Evolutionary conservation across 805 yeast species (phyloP), one percentile per base, ranked within the genome.

Genomic region (Nakazawaea sp.): DNA sequence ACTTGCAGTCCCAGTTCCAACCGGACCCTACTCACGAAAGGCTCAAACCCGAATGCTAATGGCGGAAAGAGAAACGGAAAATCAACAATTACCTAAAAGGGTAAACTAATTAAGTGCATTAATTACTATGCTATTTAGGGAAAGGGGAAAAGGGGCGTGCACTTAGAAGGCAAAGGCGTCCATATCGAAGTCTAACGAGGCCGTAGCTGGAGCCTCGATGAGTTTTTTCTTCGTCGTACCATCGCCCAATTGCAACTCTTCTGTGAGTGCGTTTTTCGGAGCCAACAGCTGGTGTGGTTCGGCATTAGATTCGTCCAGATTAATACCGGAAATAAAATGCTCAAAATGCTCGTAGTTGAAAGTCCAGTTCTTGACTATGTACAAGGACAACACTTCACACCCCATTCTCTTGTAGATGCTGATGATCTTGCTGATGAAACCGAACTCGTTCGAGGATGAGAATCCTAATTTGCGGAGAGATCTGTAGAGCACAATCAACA

Each of bases 381-480:
- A 68, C 18, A 84, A 51, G 0, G 88, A 78, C 29, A 90, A 55
- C 42, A 78, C 73, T 49, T 89, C 95, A 59, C 97, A 89, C 0
- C 97, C 97, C 96, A 89, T 86, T 40, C 94, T 66, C 12, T 75
- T 68, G 50, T 87, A 84, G 43, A 87, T 80, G 26, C 70, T 62
- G 6, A 83, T 68, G 6, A 80, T 81, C 44, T 78, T 73, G 10
- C 73, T 49, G 12, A 88, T 69, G 49, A 81, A 78, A 4, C 68
- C 62, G 39, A 72, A 75, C 49, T 90, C 97, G 29, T 57, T 58
- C 3, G 43, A 41, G 1, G 66, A 59, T 20, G 58, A 58, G 8
- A 75, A 55, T 6, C 66, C 62, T 4, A 66, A 47, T 31, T 64
- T 64, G 32, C 94, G 64, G 40, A 89, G 61, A 30, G 69, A 71